Conservation (phyloP, 2,329 filamentous ascomycete species). For the Colletotrichum aenigma region DNA sequence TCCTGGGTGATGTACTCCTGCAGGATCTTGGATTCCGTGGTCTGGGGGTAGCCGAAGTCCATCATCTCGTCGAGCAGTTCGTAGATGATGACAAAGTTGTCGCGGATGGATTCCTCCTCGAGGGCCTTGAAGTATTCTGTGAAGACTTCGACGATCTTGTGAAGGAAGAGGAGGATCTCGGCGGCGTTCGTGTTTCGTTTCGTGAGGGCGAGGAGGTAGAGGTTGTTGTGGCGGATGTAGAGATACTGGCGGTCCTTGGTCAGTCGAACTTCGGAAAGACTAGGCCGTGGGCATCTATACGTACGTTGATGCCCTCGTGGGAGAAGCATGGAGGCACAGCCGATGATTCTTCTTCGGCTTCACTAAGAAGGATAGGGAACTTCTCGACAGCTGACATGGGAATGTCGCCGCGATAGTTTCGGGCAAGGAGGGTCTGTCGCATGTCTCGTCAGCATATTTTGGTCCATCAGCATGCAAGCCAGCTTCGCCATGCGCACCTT, state of each 20-base stretch:
- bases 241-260: slow-evolving; percentile 70
- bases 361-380: slow-evolving; percentile 92
- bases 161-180: slow-evolving; percentile 96
- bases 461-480: not conserved
- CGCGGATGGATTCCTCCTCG: slow-evolving; percentile 97
- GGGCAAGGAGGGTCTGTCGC: slow-evolving; percentile 88
- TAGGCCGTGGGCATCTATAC: slow-evolving; percentile 34
- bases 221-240: slow-evolving; percentile 99
- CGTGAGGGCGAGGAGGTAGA: slow-evolving; percentile 95
- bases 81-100: slow-evolving; percentile 99
- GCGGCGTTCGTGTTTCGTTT: slow-evolving; percentile 99
- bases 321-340: slow-evolving; percentile 98
- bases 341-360: slow-evolving; percentile 98
- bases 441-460: slow-evolving; percentile 23
- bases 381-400: slow-evolving; percentile 99
- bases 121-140: slow-evolving; percentile 99
- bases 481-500: slow-evolving; percentile 65
- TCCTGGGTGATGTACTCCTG: slow-evolving; percentile 99
- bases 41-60: slow-evolving; percentile 99
- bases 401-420: slow-evolving; percentile 98
- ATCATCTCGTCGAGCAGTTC: slow-evolving; percentile 99
- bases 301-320: slow-evolving; percentile 95
- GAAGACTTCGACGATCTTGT: slow-evolving; percentile 98
- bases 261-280: slow-evolving; percentile 18
- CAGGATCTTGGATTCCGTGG: slow-evolving; percentile 96